phyloP scores from a whole-genome alignment of 2,329 filamentous ascomycete genomes.

The Boeremia exigua region DNA sequence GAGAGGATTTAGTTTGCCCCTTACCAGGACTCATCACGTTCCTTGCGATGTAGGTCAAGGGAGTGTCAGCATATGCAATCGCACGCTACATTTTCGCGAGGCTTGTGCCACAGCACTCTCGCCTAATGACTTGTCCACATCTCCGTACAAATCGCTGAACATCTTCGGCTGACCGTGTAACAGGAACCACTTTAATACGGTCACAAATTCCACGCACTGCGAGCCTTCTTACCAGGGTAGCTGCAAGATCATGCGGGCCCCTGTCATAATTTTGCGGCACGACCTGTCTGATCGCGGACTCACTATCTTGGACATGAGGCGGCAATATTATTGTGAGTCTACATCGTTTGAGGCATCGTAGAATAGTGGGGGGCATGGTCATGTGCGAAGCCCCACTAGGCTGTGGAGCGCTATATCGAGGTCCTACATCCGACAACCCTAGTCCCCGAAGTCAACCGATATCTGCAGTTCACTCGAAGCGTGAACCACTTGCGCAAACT shows the following conservation, averaged over 20 bases:
- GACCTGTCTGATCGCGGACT: background rate
- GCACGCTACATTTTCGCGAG: too few relatives aligned
- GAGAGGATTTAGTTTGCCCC: background rate
- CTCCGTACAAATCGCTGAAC: too few relatives aligned
- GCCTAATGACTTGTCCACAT: too few relatives aligned
- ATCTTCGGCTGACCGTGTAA: too few relatives aligned
- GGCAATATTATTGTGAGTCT: too few relatives aligned
- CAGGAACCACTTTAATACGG: too few relatives aligned
- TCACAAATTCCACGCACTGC: background rate
- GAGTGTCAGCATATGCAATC: too few relatives aligned
- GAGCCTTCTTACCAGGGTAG: background rate
- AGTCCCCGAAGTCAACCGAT: background rate
- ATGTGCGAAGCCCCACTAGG: background rate
- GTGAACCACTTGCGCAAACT: background rate
- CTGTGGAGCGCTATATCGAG: background rate
- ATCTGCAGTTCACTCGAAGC: background rate
- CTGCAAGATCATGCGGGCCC: slow-evolving; percentile 17
- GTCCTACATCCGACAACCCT: background rate
- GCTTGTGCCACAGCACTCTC: too few relatives aligned
- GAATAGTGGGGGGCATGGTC: background rate
- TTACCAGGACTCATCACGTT: background rate
- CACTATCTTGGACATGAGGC: background rate
- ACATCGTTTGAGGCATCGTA: background rate
- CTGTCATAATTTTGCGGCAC: background rate
- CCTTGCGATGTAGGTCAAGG: too few relatives aligned